Percentiles rank a stretch among this genome's conserved stretches.
Evolutionary conservation across 2,329 filamentous ascomycete species (phyloP).

Genomic region (Colletotrichum paranaense): DNA sequence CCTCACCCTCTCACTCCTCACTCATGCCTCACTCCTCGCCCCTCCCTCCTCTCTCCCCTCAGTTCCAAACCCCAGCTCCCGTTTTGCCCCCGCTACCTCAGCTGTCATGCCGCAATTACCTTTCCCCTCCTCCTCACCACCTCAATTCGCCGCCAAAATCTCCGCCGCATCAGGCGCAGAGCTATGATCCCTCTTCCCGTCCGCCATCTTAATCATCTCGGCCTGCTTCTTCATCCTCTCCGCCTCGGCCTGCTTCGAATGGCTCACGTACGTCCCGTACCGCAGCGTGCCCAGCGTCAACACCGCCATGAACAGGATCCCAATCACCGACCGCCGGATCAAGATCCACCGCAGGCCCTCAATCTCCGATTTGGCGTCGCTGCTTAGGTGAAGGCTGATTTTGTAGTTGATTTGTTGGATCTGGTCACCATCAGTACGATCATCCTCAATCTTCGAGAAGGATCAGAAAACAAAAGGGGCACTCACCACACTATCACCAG

Average conservation of each 20-base stretch:
- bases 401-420: slow-evolving; percentile 97
- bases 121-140: no score
- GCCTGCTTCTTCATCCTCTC: slow-evolving; percentile 56
- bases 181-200: slow-evolving; percentile 58
- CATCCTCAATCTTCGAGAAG: no score
- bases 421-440: slow-evolving; percentile 48
- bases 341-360: slow-evolving; percentile 91
- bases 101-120: no score
- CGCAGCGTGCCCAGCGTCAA: slow-evolving; percentile 69
- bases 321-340: slow-evolving; percentile 71
- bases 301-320: slow-evolving; percentile 75
- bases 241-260: slow-evolving; percentile 60
- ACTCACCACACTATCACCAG: slow-evolving; percentile 81
- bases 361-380: slow-evolving; percentile 91
- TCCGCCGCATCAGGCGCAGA: slow-evolving; percentile 64
- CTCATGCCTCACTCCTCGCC: no score
- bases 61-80: no score
- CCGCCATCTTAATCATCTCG: slow-evolving; percentile 54
- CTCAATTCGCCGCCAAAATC: slow-evolving; percentile 67
- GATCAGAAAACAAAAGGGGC: no score
- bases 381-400: slow-evolving; percentile 90
- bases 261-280: slow-evolving; percentile 67
- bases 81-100: no score
- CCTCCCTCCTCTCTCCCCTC: no score
- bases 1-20: no score